Conservation (phyloP, 1,139 yeast species). For the Yarrowia galli region DNA sequence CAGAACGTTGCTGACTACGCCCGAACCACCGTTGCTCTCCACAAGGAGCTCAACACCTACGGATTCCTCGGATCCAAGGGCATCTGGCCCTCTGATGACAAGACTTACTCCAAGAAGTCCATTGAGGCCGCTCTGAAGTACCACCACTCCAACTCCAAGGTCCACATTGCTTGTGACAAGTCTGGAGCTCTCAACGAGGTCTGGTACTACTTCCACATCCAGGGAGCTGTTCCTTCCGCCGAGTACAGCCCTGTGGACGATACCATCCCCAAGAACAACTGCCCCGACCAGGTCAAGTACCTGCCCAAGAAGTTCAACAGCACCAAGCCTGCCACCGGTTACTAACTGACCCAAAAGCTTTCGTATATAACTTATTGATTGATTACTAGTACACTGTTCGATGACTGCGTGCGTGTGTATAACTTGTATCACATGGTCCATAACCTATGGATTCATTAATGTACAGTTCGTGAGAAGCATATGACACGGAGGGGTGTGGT, state of each 20-base stretch:
- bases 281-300: slow-evolving; percentile 38
- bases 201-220: slow-evolving; percentile 86
- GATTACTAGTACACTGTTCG: no score
- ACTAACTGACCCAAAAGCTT: neutral
- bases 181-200: slow-evolving; percentile 77
- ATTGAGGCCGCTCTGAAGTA: slow-evolving; percentile 67
- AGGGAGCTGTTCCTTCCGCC: slow-evolving; percentile 75
- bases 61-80: slow-evolving; percentile 71
- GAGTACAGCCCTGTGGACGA: slow-evolving; percentile 71
- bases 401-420: no score
- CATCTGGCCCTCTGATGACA: slow-evolving; percentile 68
- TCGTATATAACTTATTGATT: slow-evolving; percentile 15
- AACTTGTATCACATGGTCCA: no score
- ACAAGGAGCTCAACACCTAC: slow-evolving; percentile 71
- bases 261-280: slow-evolving; percentile 45
- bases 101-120: slow-evolving; percentile 70
- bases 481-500: no score
- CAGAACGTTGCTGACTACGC: slow-evolving; percentile 82
- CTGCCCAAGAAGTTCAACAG: slow-evolving; percentile 28
- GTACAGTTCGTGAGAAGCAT: no score
- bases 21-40: slow-evolving; percentile 68
- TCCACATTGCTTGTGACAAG: slow-evolving; percentile 63
- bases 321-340: slow-evolving; percentile 18
- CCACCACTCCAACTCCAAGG: slow-evolving; percentile 52
- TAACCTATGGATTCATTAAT: neutral